These are phyloP conservation scores for Carallia brachiata DNA, from an alignment of 345 rosid species.

Conservation along the genomic window DNA sequence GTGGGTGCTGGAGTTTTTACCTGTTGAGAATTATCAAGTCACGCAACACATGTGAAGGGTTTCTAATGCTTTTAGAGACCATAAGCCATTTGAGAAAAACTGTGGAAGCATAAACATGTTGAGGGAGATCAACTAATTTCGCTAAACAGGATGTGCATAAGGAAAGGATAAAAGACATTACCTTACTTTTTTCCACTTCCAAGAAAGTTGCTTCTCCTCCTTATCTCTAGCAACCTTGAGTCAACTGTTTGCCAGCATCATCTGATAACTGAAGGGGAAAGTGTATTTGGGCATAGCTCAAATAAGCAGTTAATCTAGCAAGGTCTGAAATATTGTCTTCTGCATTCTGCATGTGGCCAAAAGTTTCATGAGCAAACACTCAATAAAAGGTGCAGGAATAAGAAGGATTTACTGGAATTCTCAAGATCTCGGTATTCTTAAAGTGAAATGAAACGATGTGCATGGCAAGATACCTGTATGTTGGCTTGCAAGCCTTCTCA, in stretches of 20 bases:
- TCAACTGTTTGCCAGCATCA: slow-evolving; percentile 92
- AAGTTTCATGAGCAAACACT: neutral
- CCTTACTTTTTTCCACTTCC: slow-evolving; percentile 73
- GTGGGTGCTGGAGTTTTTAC: too few species aligned
- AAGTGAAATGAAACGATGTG: slow-evolving; percentile 36
- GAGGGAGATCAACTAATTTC: too few species aligned
- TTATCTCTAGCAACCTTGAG: slow-evolving; percentile 78
- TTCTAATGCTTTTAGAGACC: too few species aligned
- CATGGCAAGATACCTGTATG: too few species aligned
- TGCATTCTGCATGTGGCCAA: slow-evolving; percentile 47
- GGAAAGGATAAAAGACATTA: neutral
- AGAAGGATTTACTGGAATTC: slow-evolving; percentile 10
- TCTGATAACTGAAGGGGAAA: slow-evolving; percentile 83
- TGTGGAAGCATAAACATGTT: too few species aligned
- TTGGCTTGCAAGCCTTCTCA: slow-evolving; percentile 57
- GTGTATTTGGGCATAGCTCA: slow-evolving; percentile 84
- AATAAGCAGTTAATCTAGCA: slow-evolving; percentile 67
- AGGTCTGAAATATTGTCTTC: slow-evolving; percentile 16
- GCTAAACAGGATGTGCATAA: neutral
- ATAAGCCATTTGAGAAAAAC: too few species aligned
- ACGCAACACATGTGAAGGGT: too few species aligned
- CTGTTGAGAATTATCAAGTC: too few species aligned
- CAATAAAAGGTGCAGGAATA: neutral
- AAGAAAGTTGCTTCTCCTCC: slow-evolving; percentile 77
- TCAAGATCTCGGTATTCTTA: slow-evolving; percentile 70